Percentiles rank a stretch among this genome's conserved stretches.
phyloP scores from a whole-genome alignment of 2,329 filamentous ascomycete genomes.

The Hirsutella minnesotensis region DNA sequence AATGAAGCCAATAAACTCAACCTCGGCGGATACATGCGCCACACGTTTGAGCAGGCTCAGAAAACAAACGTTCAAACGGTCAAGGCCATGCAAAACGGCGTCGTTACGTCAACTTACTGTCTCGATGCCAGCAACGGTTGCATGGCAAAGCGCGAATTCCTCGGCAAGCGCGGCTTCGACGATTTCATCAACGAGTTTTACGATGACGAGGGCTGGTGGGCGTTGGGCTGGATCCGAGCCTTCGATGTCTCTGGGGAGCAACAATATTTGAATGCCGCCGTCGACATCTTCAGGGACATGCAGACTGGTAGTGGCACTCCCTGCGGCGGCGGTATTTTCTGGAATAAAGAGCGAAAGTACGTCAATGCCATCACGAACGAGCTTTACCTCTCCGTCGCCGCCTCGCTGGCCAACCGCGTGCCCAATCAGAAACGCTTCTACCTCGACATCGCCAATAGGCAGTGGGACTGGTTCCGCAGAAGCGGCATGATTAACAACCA shows the following conservation, averaged over 20 bases:
- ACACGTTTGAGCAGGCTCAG: constrained; percentile 35
- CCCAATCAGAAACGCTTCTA: constrained; percentile 25
- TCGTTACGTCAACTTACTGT: constrained; percentile 26
- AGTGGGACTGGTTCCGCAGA: constrained; percentile 40
- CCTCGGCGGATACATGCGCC: constrained; percentile 27
- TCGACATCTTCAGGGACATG: constrained; percentile 45
- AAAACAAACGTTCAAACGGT: constrained; percentile 20
- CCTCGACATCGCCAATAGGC: constrained; percentile 33
- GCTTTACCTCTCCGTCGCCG: constrained; percentile 41
- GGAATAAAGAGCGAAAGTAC: constrained; percentile 38
- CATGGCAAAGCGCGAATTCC: constrained; percentile 21
- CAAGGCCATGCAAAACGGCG: constrained; percentile 25
- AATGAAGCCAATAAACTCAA: constrained; percentile 23
- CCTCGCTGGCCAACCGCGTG: constrained; percentile 39
- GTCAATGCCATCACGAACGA: constrained; percentile 48
- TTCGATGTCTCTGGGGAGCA: constrained; percentile 40
- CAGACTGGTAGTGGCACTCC: constrained; percentile 31
- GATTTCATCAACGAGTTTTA: constrained; percentile 41
- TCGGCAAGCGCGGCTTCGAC: constrained; percentile 18
- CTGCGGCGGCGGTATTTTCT: constrained; percentile 44
- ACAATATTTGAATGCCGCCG: constrained; percentile 41
- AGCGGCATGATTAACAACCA: constrained; percentile 40
- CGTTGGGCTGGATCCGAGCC: constrained; percentile 42
- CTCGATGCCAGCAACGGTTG: constrained; percentile 15
- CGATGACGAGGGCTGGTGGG: constrained; percentile 56